These are phyloP conservation scores for Diaporthe caulivora DNA, from an alignment of 2,329 filamentous ascomycete genomes.

Conservation along the genomic window DNA sequence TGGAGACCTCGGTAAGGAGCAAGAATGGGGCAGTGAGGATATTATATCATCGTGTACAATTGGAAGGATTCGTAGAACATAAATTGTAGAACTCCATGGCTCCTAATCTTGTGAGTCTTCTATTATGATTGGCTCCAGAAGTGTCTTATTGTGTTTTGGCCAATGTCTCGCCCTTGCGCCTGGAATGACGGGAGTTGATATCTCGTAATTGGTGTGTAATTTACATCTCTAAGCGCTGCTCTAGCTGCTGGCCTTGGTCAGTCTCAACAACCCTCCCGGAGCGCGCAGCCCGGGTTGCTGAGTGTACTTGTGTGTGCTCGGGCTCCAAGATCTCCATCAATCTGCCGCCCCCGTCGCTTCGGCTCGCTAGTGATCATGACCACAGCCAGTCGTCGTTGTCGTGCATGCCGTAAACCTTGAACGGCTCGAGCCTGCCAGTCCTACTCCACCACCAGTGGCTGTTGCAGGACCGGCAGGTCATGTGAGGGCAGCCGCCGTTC, in stretches of 20 bases:
- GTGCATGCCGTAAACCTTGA: constrained; percentile 1
- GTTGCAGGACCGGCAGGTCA: constrained; percentile 9
- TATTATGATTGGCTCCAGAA: not conserved
- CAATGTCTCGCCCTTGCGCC: not conserved
- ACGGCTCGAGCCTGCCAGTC: constrained; percentile 12
- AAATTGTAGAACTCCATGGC: not conserved
- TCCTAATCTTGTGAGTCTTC: too few relatives aligned
- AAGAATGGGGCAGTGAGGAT: too few relatives aligned
- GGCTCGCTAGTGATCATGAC: not conserved
- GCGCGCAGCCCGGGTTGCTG: too few relatives aligned
- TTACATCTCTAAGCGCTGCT: not conserved
- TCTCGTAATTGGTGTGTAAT: not conserved
- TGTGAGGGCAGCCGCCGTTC: constrained; percentile 19
- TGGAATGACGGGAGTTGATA: not conserved
- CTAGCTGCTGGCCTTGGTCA: not conserved
- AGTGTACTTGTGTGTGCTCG: not conserved
- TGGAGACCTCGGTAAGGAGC: not conserved
- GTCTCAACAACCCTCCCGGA: too few relatives aligned
- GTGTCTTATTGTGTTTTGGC: not conserved
- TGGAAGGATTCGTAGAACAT: too few relatives aligned
- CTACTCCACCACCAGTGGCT: constrained; percentile 24
- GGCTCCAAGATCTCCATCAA: not conserved
- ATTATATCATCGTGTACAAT: too few relatives aligned
- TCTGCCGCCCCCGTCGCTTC: not conserved
- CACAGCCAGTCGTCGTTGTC: constrained; percentile 6